These are phyloP conservation scores for Polytrichum commune DNA, from an alignment of 225 moss, liverwort and hornwort species.

Conservation along the genomic window DNA sequence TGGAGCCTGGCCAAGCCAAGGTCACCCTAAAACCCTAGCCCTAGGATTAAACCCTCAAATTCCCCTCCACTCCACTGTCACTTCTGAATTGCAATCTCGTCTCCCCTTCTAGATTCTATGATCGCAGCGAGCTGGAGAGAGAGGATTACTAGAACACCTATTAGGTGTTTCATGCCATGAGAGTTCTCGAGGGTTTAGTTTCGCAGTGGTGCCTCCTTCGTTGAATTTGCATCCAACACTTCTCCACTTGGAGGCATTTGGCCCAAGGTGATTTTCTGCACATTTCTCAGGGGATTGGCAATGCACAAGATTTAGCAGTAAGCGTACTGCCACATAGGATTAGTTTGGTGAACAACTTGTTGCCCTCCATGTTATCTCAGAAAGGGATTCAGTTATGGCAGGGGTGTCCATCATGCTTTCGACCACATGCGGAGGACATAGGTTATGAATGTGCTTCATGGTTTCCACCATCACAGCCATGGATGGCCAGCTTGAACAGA, in stretches of 20 bases:
- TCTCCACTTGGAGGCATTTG: background rate
- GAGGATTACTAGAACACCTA: too few relatives aligned
- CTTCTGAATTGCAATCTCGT: too few relatives aligned
- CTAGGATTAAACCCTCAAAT: too few relatives aligned
- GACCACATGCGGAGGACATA: slow-evolving; percentile 18
- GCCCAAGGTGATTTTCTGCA: background rate
- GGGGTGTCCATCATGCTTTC: slow-evolving; percentile 11
- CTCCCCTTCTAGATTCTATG: too few relatives aligned
- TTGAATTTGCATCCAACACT: too few relatives aligned
- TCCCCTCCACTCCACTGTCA: too few relatives aligned
- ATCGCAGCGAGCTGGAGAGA: too few relatives aligned
- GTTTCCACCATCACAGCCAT: slow-evolving; percentile 1
- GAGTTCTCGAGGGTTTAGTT: too few relatives aligned
- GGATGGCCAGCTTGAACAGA: slow-evolving; percentile 15
- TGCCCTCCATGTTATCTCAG: slow-evolving; percentile 37
- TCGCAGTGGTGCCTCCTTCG: too few relatives aligned
- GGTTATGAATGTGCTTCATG: background rate
- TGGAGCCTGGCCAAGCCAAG: too few relatives aligned
- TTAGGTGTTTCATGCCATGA: too few relatives aligned
- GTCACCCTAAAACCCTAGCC: too few relatives aligned
- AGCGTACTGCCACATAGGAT: background rate
- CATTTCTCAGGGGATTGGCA: background rate
- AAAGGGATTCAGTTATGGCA: slow-evolving; percentile 31
- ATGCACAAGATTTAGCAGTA: background rate
- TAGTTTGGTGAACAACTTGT: background rate